Evolutionary conservation across 2,329 filamentous ascomycete genomes (phyloP).

Genomic region (Neophaeococcomyces aloes): DNA sequence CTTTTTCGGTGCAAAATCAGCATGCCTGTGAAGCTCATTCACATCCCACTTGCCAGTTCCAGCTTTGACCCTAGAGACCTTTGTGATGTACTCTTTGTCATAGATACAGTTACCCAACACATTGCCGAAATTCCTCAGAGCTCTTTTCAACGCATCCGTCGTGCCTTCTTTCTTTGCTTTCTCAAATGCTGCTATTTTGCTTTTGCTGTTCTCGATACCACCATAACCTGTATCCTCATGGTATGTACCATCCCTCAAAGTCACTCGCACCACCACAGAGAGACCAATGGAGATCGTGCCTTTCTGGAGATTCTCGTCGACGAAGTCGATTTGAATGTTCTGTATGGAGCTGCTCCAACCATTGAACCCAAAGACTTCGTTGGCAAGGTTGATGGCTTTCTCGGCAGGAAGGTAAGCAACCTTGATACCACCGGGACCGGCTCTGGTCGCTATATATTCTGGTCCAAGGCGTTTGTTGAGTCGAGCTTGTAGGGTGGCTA

Average conservation of each 20-base stretch:
- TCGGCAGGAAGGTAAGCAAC: constrained; percentile 94
- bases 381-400: constrained; percentile 89
- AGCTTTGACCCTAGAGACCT: constrained; percentile 82
- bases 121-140: constrained; percentile 86
- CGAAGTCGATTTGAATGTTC: constrained; percentile 89
- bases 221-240: constrained; percentile 98
- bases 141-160: constrained; percentile 84
- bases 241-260: constrained; percentile 83
- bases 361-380: constrained; percentile 94
- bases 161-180: constrained; percentile 98
- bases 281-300: constrained; percentile 74
- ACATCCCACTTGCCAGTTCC: constrained; percentile 67
- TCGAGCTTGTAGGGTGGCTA: constrained; percentile 73
- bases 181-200: constrained; percentile 91
- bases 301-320: constrained; percentile 69
- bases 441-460: constrained; percentile 82
- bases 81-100: constrained; percentile 84
- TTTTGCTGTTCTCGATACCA: constrained; percentile 89
- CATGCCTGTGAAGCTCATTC: constrained; percentile 69
- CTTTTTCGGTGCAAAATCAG: constrained; percentile 56
- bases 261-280: constrained; percentile 83
- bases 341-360: constrained; percentile 96
- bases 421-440: constrained; percentile 71
- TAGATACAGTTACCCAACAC: constrained; percentile 98
- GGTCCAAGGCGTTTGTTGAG: constrained; percentile 90